These are phyloP conservation scores for Kappamyces sp. DNA, from an alignment of 192 early-diverging fungal genomes.

Conservation along the genomic window DNA sequence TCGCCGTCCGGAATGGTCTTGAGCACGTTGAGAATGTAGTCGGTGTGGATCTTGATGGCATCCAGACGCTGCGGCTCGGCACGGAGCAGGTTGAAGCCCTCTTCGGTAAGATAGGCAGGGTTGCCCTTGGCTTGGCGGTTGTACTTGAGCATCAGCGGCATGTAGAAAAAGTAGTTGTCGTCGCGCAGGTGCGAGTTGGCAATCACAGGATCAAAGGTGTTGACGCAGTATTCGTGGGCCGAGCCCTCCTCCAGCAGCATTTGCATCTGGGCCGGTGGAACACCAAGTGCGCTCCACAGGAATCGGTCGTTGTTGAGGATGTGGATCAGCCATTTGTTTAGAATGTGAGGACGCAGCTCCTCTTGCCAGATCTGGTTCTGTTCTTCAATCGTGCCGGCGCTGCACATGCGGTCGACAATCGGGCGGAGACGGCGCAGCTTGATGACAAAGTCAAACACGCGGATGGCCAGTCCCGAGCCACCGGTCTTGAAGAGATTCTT, in stretches of 20 bases:
- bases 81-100: constrained; percentile 56
- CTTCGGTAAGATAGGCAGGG: constrained; percentile 69
- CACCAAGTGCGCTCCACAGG: constrained; percentile 80
- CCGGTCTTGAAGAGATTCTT: constrained; percentile 75
- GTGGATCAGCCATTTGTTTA: constrained; percentile 54
- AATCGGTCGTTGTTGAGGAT: constrained; percentile 72
- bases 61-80: constrained; percentile 40
- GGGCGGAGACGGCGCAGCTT: constrained; percentile 49
- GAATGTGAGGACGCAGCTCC: constrained; percentile 58
- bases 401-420: constrained; percentile 49
- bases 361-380: constrained; percentile 61
- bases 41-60: constrained; percentile 73
- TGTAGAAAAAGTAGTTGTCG: constrained; percentile 84
- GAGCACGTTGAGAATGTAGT: constrained; percentile 67
- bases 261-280: constrained; percentile 80
- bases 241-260: constrained; percentile 75
- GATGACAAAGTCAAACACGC: constrained; percentile 56
- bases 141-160: constrained; percentile 68
- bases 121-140: constrained; percentile 36
- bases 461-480: constrained; percentile 72
- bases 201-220: constrained; percentile 76
- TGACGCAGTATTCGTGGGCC: constrained; percentile 68
- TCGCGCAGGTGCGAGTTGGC: constrained; percentile 49
- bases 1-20: constrained; percentile 52
- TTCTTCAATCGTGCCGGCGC: constrained; percentile 46